Evolutionary conservation across 768 basidiomycete species (phyloP), one percentile per base, ranked within the genome.

Genomic region (Serendipita indica): DNA sequence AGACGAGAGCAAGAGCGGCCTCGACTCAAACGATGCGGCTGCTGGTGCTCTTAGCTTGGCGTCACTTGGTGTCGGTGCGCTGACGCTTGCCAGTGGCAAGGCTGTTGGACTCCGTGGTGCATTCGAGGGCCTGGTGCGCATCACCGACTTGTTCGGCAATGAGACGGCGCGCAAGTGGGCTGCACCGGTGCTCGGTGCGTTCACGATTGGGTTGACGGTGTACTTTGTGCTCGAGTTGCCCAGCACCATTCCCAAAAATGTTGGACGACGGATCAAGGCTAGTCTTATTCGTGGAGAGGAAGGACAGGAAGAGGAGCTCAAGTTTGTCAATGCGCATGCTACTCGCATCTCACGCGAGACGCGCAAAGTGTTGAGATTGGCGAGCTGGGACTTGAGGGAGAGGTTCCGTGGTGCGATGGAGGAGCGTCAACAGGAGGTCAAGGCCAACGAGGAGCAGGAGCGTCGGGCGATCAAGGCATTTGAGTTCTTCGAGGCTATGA

Each of bases 211-310:
- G 13, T 71, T 85, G 22, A 79, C 81, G 0, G 81, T 80, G 1
- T 97, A 93, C 72, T 72, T 96, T 61, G 74, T 97, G 58, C 72
- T 87, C 64, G 91, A 96, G 65, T 78, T 99, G 20, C 96, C 96
- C 0, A 78, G 72, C 65, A 82, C 91, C 2, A 84, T 99, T 64
- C 94, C 96, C 39, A 79, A 80, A 60, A 94, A 89, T 12, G 79
- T 98, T 60, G 96, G 96, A 7, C 77, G 90, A 59, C 80, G 90
- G 57, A 81, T 98, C 59, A 79, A 78, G 62, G 74, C 80, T 2
- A 77, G 81, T 2, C 76, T 96, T 5, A 28, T 54, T 16, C 16
- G 65, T 76, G 14, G 72, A 69, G 32, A 63, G 67, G n/a, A 73
- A 74, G 41, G 75, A 75, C 30, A 73, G 33, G 77, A 79, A 46